Evolutionary conservation across 306 rosid genomes (phyloP), one percentile per base, ranked within the genome.

Genomic region (Lagenaria siceraria): DNA sequence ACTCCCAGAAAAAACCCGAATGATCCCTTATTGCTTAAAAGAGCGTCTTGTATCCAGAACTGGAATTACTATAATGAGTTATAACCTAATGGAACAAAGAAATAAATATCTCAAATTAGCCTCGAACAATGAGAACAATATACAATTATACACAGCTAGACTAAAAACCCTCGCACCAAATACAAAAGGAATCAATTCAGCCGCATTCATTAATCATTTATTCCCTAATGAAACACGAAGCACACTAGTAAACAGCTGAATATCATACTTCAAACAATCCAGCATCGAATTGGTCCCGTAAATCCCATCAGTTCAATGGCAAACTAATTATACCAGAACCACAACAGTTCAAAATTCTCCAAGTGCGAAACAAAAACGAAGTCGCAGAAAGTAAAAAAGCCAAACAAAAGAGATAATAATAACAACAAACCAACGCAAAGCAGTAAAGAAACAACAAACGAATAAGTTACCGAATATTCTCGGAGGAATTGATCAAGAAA

Each of bases 261-360:
- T 77, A 83, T n/a, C 59, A 81, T 29, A 21, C 54, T 60, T 60
- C 60, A 36, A 38, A 76, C 25, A 8, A 38, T 58, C 36, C 25
- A 59, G 59, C 53, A 76, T 55, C 24, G 25, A 55, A 51, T 51
- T 27, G 43, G 38, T n/a, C 17, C 77, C 24, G 10, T 15, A 48
- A 48, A 48, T 72, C 76, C 27, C 40, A 72, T 25, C 24, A 72
- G 43, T 72, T 29, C 76, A 72, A 25, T 52, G 62, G 40, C 48
- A 24, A 93, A 90, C 92, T 89, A 74, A 74, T 78, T 52, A 84
- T 85, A 84, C 89, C 93, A 78, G 90, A 83, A 52, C 15, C 61
- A 73, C 46, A 51, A 52, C 2, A 51, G 15, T 4, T 73, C 21
- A 27, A 52, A 73, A 31, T 29, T 24, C 13, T 31, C 24, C 29